phyloP scores from a whole-genome alignment of 371 early-diverging fungal genomes.

The Mortierella sp. region DNA sequence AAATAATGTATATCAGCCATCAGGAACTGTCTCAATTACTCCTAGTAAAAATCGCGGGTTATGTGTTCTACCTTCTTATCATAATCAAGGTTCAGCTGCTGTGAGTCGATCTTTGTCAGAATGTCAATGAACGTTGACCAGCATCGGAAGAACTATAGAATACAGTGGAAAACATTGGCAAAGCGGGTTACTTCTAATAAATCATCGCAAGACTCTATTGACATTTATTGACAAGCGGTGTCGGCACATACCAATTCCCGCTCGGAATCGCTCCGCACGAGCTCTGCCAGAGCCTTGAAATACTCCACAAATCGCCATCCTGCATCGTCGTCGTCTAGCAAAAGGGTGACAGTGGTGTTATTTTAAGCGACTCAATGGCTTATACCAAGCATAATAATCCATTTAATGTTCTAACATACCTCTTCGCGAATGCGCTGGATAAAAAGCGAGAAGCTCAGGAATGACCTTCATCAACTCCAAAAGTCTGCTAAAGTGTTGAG shows the following conservation, averaged over 20 bases:
- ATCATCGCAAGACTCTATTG: not conserved
- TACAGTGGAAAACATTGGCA: not conserved
- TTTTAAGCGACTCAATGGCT: too few relatives aligned
- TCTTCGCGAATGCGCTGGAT: conserved; percentile 23
- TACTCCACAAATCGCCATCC: conserved; percentile 47
- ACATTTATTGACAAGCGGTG: not conserved
- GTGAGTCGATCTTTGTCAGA: conserved; percentile 24
- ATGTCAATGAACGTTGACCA: conserved; percentile 41
- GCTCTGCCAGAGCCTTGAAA: conserved; percentile 30
- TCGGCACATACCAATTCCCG: conserved; percentile 14
- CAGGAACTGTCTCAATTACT: too few relatives aligned
- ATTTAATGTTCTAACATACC: too few relatives aligned
- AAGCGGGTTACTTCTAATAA: not conserved
- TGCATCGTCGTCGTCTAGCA: conserved; percentile 38
- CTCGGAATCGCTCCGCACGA: conserved; percentile 32
- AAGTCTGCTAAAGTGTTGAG: conserved; percentile 29
- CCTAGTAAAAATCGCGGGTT: not conserved
- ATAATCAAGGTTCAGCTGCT: conserved; percentile 36
- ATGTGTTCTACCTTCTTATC: conserved; percentile 37
- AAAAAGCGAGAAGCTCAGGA: conserved; percentile 22
- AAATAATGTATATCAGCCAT: not conserved
- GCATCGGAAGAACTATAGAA: conserved; percentile 19
- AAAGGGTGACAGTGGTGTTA: too few relatives aligned
- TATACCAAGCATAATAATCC: too few relatives aligned
- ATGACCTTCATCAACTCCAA: conserved; percentile 29